Percentiles rank a stretch among this genome's conserved stretches.
phyloP scores from a whole-genome alignment of 257 asterid species.

The Nicotiana undulata region DNA sequence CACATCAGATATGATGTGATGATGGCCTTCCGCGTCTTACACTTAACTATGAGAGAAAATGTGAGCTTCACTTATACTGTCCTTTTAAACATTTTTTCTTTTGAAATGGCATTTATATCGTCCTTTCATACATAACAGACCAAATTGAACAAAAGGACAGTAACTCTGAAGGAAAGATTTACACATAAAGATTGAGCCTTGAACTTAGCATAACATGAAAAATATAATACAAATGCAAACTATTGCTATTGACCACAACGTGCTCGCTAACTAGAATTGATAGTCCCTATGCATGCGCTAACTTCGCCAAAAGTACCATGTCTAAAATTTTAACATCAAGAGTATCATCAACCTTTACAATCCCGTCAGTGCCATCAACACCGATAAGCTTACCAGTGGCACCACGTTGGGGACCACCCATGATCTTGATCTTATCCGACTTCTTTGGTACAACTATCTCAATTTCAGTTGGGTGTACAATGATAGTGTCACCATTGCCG shows the following conservation, averaged over 20 bases:
- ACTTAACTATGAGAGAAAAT: no score
- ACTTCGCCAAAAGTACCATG: slow-evolving; percentile 64
- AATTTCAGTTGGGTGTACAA: slow-evolving; percentile 50
- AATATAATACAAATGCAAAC: slow-evolving; percentile 7
- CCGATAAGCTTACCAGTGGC: slow-evolving; percentile 83
- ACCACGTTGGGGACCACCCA: slow-evolving; percentile 87
- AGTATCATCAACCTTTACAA: slow-evolving; percentile 72
- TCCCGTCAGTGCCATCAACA: slow-evolving; percentile 84
- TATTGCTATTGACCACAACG: background rate
- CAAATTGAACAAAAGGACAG: background rate
- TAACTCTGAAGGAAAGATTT: background rate
- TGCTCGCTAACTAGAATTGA: background rate
- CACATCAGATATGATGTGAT: background rate
- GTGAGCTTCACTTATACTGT: background rate
- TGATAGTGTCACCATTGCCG: slow-evolving; percentile 62
- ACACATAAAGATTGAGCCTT: background rate
- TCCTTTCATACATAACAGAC: background rate
- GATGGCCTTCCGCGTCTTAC: background rate
- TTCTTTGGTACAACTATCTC: slow-evolving; percentile 67
- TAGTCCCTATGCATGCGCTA: slow-evolving; percentile 33
- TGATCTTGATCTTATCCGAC: slow-evolving; percentile 67
- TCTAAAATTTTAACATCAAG: slow-evolving; percentile 80
- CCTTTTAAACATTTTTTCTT: background rate
- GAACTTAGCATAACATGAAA: background rate
- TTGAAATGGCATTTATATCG: background rate